phyloP scores from a whole-genome alignment of 2,329 filamentous ascomycete genomes.

The Pleoardoris graminearum region DNA sequence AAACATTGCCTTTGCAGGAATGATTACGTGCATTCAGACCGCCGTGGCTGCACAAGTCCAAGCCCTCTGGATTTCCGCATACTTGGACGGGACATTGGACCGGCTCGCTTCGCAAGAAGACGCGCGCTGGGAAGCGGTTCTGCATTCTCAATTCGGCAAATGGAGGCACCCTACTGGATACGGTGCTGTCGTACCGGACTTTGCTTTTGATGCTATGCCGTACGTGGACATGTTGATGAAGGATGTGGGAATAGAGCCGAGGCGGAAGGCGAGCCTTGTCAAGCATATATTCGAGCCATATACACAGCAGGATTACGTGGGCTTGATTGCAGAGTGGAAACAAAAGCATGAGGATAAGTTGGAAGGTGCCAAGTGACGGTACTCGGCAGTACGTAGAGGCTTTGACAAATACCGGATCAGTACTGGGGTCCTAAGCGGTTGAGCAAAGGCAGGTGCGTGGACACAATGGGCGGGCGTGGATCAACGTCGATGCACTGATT shows the following conservation, averaged over 20 bases:
- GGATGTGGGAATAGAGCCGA: conserved; percentile 28
- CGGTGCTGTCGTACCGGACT: conserved; percentile 33
- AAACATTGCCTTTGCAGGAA: conserved; percentile 48
- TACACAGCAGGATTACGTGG: conserved; percentile 28
- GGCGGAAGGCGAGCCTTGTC: conserved; percentile 29
- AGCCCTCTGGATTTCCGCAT: conserved; percentile 60
- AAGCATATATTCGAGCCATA: conserved; percentile 29
- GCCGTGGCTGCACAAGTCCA: conserved; percentile 39
- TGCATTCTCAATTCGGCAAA: conserved; percentile 37
- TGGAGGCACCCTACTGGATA: conserved; percentile 37
- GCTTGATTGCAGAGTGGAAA: background rate
- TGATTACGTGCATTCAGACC: conserved; percentile 40
- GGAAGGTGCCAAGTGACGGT: no score
- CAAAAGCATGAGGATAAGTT: background rate
- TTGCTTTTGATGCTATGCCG: conserved; percentile 37
- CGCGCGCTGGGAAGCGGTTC: conserved; percentile 29
- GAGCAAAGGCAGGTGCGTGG: no score
- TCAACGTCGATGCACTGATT: no score
- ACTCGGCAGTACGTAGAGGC: no score
- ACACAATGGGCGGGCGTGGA: no score
- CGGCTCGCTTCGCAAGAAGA: conserved; percentile 1
- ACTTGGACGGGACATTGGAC: conserved; percentile 58
- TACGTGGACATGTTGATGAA: conserved; percentile 35
- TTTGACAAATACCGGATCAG: no score
- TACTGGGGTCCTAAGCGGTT: no score